A percentile compares a stretch with the other conserved stretches of the same genome.
phyloP scores from a whole-genome alignment of 148 eudicot species.

The Fagopyrum esculentum region DNA sequence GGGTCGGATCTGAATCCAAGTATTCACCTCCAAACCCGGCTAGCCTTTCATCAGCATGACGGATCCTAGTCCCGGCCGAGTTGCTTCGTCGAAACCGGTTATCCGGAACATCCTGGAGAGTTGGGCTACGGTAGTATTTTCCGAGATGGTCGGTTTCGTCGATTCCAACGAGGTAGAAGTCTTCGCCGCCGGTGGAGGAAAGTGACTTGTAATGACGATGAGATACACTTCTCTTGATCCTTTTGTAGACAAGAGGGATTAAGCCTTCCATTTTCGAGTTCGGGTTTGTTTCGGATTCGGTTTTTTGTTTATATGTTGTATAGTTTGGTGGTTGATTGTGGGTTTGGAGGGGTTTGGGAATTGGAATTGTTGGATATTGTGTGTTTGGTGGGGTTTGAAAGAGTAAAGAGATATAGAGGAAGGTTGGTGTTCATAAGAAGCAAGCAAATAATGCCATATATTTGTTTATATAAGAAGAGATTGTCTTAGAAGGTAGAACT shows the following conservation, averaged over 20 bases:
- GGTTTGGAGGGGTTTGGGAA: neutral
- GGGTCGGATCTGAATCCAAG: conserved; percentile 11
- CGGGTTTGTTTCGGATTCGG: conserved; percentile 2
- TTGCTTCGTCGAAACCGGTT: neutral
- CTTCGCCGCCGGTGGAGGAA: conserved; percentile 5
- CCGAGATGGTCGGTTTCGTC: neutral
- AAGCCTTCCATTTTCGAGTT: neutral
- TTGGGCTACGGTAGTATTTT: neutral
- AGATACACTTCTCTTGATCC: conserved; percentile 9
- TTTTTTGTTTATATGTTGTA: neutral
- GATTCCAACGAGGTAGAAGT: neutral
- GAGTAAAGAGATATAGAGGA: neutral
- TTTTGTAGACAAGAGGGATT: conserved; percentile 3
- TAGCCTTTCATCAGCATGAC: neutral
- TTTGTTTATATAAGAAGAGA: neutral
- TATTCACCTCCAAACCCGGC: neutral
- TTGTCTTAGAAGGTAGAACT: conserved; percentile 3
- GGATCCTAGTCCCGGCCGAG: neutral
- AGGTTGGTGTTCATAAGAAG: neutral
- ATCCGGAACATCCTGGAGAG: neutral
- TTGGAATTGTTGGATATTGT: conserved; percentile 9
- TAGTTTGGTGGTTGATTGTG: neutral
- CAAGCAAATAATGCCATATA: neutral
- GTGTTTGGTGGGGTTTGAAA: conserved; percentile 8
- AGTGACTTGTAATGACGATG: conserved; percentile 11